These are phyloP conservation scores for Coelastrella sp. DNA, from an alignment of 139 green algal genomes.

Conservation along the genomic window DNA sequence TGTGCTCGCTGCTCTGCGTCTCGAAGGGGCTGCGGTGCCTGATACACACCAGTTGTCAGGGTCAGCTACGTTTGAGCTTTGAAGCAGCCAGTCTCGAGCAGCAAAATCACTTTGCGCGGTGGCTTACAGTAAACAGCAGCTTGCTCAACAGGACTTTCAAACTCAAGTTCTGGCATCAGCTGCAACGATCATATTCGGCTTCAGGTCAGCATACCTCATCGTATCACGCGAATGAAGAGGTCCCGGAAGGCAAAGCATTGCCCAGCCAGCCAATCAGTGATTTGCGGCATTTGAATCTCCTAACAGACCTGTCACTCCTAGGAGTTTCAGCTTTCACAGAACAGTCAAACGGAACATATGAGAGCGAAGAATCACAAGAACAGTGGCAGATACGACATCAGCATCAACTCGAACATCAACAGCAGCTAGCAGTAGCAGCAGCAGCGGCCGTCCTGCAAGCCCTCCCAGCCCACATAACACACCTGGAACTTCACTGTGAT, in stretches of 20 bases:
- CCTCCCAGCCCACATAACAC: background rate
- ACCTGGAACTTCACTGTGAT: background rate
- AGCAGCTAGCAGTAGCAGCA: background rate
- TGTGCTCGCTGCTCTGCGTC: background rate
- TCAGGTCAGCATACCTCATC: background rate
- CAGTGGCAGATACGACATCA: background rate
- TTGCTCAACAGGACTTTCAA: background rate
- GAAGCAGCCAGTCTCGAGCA: background rate
- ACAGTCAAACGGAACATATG: background rate
- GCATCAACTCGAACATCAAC: background rate
- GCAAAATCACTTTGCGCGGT: background rate
- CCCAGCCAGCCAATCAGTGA: background rate
- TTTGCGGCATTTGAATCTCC: too few relatives aligned
- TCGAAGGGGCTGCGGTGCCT: background rate
- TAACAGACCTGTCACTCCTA: too few relatives aligned
- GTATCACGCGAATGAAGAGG: background rate
- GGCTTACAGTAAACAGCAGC: background rate
- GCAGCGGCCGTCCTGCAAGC: background rate
- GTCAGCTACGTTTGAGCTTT: background rate
- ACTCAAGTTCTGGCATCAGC: background rate
- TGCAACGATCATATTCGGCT: background rate
- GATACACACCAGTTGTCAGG: background rate
- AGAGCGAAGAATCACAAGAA: background rate
- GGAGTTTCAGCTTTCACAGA: too few relatives aligned
- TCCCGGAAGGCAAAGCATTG: background rate